Conservation (phyloP, 768 basidiomycete species). For the Phylloporus rhodoxanthus region DNA sequence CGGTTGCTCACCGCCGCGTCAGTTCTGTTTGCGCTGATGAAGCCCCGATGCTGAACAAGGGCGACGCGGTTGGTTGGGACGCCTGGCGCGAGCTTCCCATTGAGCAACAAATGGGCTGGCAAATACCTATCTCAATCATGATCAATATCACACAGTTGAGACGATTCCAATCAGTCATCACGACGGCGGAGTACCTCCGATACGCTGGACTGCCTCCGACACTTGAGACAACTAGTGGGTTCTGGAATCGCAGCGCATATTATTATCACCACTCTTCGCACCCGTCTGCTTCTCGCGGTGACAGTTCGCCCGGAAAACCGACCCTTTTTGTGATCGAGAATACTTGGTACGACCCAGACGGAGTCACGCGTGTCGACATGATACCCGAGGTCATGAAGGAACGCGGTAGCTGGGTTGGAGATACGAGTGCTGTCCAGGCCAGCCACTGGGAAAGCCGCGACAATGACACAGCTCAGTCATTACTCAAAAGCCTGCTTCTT, state of each 20-base stretch:
- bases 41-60: slow-evolving; percentile 38
- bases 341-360: slow-evolving; percentile 34
- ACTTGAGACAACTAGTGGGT: slow-evolving; percentile 34
- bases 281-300: slow-evolving; percentile 12
- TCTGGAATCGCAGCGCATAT: slow-evolving; percentile 32
- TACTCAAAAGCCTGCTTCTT: slow-evolving; percentile 17
- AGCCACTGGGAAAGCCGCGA: slow-evolving; percentile 11
- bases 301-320: slow-evolving; percentile 12
- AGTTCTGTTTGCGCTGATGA: slow-evolving; percentile 35
- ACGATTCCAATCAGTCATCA: slow-evolving; percentile 31
- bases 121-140: slow-evolving; percentile 33
- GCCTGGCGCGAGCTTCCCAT: slow-evolving; percentile 35
- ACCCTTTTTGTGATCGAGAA: slow-evolving; percentile 35
- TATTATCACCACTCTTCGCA: slow-evolving; percentile 12
- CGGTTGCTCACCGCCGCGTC: background rate
- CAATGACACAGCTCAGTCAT: slow-evolving; percentile 4
- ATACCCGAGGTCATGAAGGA: slow-evolving; percentile 23
- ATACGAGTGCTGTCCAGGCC: slow-evolving; percentile 10
- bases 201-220: slow-evolving; percentile 29
- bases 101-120: slow-evolving; percentile 30
- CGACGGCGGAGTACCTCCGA: slow-evolving; percentile 36
- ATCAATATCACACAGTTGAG: slow-evolving; percentile 37
- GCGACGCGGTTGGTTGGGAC: slow-evolving; percentile 35
- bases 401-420: slow-evolving; percentile 24
- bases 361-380: slow-evolving; percentile 33